Evolutionary conservation across 2,329 filamentous ascomycete genomes (phyloP).

Genomic region (Xylariaceae sp.): DNA sequence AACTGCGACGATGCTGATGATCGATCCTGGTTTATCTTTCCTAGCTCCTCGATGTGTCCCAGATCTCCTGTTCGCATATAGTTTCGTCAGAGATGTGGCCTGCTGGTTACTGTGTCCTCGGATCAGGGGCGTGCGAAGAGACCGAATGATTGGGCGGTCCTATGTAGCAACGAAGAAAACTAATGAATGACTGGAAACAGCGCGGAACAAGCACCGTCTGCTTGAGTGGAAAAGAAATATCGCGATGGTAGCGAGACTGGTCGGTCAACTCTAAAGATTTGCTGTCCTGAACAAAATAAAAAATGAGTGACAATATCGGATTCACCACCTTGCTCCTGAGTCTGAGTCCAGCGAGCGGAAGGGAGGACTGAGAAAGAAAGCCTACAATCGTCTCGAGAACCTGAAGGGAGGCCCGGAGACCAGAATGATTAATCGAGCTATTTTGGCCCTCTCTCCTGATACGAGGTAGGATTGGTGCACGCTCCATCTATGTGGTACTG

Average conservation of each 20-base stretch:
- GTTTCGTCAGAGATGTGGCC: conserved; percentile 36
- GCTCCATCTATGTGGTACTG: conserved; percentile 18
- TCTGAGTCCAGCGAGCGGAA: conserved; percentile 8
- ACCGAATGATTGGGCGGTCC: conserved; percentile 31
- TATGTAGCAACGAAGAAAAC: conserved; percentile 15
- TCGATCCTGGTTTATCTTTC: conserved; percentile 30
- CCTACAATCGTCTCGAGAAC: conserved; percentile 1
- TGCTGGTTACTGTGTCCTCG: conserved; percentile 37
- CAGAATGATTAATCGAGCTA: conserved; percentile 20
- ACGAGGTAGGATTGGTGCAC: conserved; percentile 22
- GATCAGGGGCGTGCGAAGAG: conserved; percentile 37
- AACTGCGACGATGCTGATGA: conserved; percentile 19
- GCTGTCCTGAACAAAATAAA: conserved; percentile 25
- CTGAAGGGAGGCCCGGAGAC: conserved; percentile 4
- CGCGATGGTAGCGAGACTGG: background rate
- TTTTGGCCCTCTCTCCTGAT: conserved; percentile 17
- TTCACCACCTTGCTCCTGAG: conserved; percentile 15
- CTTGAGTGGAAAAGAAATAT: background rate
- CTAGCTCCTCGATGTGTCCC: conserved; percentile 25
- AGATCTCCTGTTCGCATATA: conserved; percentile 25
- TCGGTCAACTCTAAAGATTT: conserved; percentile 7
- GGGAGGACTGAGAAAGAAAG: conserved; percentile 8
- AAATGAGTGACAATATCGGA: conserved; percentile 26
- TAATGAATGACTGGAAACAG: conserved; percentile 35
- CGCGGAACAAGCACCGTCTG: background rate